These are phyloP conservation scores for Ogataea naganishii DNA, from an alignment of 805 yeast genomes.

Conservation along the genomic window DNA sequence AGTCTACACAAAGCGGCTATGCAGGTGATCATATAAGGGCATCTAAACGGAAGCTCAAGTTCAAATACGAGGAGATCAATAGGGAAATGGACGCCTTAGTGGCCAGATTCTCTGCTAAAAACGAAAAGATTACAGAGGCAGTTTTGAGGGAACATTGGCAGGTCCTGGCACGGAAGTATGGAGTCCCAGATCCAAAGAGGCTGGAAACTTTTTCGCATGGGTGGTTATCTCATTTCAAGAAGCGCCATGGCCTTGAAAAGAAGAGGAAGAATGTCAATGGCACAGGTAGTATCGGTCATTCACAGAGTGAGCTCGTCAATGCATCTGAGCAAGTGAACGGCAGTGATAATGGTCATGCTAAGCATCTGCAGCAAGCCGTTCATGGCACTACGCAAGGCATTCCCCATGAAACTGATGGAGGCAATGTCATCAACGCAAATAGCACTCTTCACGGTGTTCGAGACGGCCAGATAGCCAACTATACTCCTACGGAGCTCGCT, in stretches of 20 bases:
- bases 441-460: no score
- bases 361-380: no score
- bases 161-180: slow-evolving; percentile 42
- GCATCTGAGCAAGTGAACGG: no score
- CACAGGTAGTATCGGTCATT: no score
- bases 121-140: slow-evolving; percentile 45
- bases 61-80: slow-evolving; percentile 50
- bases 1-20: slow-evolving; percentile 18
- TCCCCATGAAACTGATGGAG: no score
- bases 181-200: slow-evolving; percentile 54
- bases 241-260: slow-evolving; percentile 32
- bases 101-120: slow-evolving; percentile 30
- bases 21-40: slow-evolving; percentile 14
- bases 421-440: no score
- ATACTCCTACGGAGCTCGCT: no score
- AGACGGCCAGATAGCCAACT: no score
- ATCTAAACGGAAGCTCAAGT: slow-evolving; percentile 37
- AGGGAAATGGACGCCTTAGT: slow-evolving; percentile 51
- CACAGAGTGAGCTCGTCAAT: no score
- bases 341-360: no score
- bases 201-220: slow-evolving; percentile 50
- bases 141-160: slow-evolving; percentile 49
- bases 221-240: slow-evolving; percentile 54
- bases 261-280: slow-evolving; percentile 3
- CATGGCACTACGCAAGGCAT: no score